phyloP scores from a whole-genome alignment of 2,329 filamentous ascomycete species.

The Arthroderma uncinatum region DNA sequence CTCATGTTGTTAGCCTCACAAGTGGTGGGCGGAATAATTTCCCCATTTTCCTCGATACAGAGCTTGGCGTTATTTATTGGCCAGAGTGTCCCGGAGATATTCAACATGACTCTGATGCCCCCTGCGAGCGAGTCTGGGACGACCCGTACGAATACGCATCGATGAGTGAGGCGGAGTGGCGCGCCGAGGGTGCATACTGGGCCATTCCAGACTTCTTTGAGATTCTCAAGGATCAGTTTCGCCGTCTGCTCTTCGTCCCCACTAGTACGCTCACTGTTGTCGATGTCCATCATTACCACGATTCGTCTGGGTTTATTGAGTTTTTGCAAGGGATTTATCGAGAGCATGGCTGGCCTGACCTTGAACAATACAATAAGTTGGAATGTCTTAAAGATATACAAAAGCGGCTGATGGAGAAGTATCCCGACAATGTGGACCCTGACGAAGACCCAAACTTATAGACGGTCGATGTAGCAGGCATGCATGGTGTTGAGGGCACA shows the following conservation, averaged over 20 bases:
- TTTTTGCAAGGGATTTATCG: slow-evolving; percentile 21
- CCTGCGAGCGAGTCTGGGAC: slow-evolving; percentile 14
- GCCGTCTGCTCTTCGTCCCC: slow-evolving; percentile 17
- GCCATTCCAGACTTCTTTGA: slow-evolving; percentile 19
- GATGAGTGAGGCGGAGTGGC: slow-evolving; percentile 17
- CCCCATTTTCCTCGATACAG: slow-evolving; percentile 20
- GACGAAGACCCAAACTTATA: not conserved
- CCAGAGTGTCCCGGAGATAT: slow-evolving; percentile 13
- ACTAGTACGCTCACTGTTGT: slow-evolving; percentile 8
- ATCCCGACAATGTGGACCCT: slow-evolving; percentile 18
- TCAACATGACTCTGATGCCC: not conserved
- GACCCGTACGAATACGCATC: slow-evolving; percentile 19
- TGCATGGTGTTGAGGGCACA: not conserved
- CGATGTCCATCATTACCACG: slow-evolving; percentile 15
- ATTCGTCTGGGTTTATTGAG: not conserved
- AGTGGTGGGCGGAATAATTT: slow-evolving; percentile 11
- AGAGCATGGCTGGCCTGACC: slow-evolving; percentile 26
- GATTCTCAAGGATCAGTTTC: slow-evolving; percentile 20
- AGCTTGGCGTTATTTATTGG: slow-evolving; percentile 23
- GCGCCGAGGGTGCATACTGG: slow-evolving; percentile 18
- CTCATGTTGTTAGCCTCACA: slow-evolving; percentile 11
- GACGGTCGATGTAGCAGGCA: not conserved
- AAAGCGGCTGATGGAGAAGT: slow-evolving; percentile 15
- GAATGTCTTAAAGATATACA: slow-evolving; percentile 20
- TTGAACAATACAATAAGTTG: slow-evolving; percentile 21